phyloP scores from a whole-genome alignment of 2,329 filamentous ascomycete genomes.

The Coccinonectria pachysandricola region DNA sequence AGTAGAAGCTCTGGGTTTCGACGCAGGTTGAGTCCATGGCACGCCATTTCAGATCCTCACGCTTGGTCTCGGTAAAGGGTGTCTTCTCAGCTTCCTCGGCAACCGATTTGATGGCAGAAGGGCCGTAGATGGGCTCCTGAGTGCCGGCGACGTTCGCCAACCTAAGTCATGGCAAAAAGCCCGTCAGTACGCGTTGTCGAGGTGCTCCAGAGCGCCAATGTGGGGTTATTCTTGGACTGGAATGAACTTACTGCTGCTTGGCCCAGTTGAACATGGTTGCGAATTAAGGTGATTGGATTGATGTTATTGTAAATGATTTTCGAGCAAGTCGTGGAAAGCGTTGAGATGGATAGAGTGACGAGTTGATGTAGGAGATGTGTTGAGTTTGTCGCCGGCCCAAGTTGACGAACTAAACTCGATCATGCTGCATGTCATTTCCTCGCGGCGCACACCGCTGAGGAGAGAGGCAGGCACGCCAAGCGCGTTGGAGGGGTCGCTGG shows the following conservation, averaged over 20 bases:
- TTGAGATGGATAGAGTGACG: too few relatives aligned
- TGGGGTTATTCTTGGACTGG: slow-evolving; percentile 5
- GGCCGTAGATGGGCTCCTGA: slow-evolving; percentile 91
- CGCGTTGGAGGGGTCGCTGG: too few relatives aligned
- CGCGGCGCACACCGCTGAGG: too few relatives aligned
- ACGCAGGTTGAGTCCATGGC: slow-evolving; percentile 76
- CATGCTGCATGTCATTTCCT: too few relatives aligned
- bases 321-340: too few relatives aligned
- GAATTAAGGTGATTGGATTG: too few relatives aligned
- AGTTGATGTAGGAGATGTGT: too few relatives aligned
- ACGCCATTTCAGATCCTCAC: slow-evolving; percentile 74
- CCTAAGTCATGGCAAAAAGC: slow-evolving; percentile 27
- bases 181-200: slow-evolving; percentile 10
- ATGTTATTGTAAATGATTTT: too few relatives aligned
- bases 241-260: slow-evolving; percentile 65
- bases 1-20: slow-evolving; percentile 92
- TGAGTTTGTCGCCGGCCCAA: too few relatives aligned
- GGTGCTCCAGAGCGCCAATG: slow-evolving; percentile 1
- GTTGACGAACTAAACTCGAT: too few relatives aligned
- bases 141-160: slow-evolving; percentile 81
- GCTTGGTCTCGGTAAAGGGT: slow-evolving; percentile 70
- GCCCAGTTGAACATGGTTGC: slow-evolving; percentile 83
- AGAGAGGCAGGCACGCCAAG: too few relatives aligned
- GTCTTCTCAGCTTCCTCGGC: slow-evolving; percentile 67
- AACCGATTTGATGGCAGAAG: slow-evolving; percentile 77